phyloP scores from a whole-genome alignment of 225 moss, liverwort and hornwort genomes.

The Pseudisothecium myosuroides region DNA sequence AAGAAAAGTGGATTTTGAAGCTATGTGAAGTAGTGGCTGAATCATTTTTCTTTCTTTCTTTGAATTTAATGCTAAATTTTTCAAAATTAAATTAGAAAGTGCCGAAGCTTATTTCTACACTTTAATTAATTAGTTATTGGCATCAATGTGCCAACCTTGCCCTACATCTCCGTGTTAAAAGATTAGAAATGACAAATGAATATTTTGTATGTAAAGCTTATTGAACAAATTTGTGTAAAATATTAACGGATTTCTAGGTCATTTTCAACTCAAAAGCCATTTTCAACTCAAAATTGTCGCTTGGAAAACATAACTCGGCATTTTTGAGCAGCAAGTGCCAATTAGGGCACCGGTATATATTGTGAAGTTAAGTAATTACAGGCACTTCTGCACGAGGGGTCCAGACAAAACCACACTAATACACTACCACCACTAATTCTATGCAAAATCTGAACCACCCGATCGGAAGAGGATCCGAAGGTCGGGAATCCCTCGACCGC shows the following conservation, averaged over 20 bases:
- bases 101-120: background rate
- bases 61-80: no score
- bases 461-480: background rate
- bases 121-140: background rate
- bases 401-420: background rate
- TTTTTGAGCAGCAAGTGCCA: background rate
- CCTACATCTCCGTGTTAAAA: background rate
- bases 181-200: background rate
- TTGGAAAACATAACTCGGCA: background rate
- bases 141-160: background rate
- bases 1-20: no score
- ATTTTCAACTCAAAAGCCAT: no score
- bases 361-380: no score
- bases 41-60: no score
- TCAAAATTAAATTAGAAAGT: no score
- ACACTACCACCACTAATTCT: background rate
- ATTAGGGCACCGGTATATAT: background rate
- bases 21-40: accelerated
- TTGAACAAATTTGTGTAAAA: background rate
- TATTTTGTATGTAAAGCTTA: background rate
- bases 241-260: background rate
- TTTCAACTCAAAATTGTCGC: background rate
- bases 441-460: background rate
- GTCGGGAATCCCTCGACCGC: background rate
- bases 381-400: background rate